Evolutionary conservation across 805 yeast genomes (phyloP), one percentile per base, ranked within the genome.

Genomic region (Blastobotrys terrestris): DNA sequence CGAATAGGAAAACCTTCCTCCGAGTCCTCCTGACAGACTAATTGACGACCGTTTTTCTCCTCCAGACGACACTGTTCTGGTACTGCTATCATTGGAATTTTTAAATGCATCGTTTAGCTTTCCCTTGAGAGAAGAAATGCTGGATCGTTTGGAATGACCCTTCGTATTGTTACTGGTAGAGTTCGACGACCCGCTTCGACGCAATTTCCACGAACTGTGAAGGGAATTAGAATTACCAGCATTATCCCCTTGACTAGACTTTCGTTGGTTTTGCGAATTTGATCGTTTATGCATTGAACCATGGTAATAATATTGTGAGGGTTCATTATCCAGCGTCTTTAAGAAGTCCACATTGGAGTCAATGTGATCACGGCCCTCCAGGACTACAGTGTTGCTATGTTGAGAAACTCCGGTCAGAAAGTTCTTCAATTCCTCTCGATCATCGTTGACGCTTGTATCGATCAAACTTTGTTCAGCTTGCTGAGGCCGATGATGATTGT

Each of bases 321-420:
- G 39, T n/a, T 60, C 63, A 19, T 55, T 51, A 51, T 62, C 62
- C 47, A 69, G 55, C 7, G 67, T 56, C 41, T 68, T 63, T 50
- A 69, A 52, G 48, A 69, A 69, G 57, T 69, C 73, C 43, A 70
- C 66, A 50, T 67, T 66, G 31, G 70, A 65, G 56, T 67, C 64
- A 44, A 65, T 62, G 48, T 63, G 62, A 39, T 65, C 59, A 20
- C 51, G 49, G 16, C 55, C 60, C 21, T 63, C 65, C 49, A 70
- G 52, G 1, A 68, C 63, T 2, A 69, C 67, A 16, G 69, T 69
- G n/a, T 63, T 62, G 31, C 61, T 53, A 15, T 61, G 61, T 49
- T 65, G 67, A 2, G 66, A 57, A 11, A 69, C 51, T 2, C 72
- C 72, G 8, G 70, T 68, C 18, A 69, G 63, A 43, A 69, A 66